Conservation (phyloP, 2,329 filamentous ascomycete genomes). For the Pseudogymnoascus verrucosus region DNA sequence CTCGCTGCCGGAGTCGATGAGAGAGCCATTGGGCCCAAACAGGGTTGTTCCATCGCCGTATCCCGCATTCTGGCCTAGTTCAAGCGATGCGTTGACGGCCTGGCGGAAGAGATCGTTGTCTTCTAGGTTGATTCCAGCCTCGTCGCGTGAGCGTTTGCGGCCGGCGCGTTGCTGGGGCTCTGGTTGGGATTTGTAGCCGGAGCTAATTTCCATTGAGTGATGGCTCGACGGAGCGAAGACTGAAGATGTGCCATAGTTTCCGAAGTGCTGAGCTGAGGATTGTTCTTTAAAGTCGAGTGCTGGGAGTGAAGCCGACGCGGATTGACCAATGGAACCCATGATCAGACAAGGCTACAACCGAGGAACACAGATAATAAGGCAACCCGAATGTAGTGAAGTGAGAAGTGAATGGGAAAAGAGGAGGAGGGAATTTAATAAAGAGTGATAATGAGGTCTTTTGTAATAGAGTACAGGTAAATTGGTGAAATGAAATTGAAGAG, state of each 20-base stretch:
- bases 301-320: slow-evolving; percentile 3
- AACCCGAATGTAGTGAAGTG: not conserved
- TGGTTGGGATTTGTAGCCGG: slow-evolving; percentile 13
- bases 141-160: slow-evolving; percentile 69
- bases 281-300: slow-evolving; percentile 1
- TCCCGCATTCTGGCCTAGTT: slow-evolving; percentile 56
- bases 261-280: not conserved
- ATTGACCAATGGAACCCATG: slow-evolving; percentile 9
- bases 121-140: slow-evolving; percentile 60
- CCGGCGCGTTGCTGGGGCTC: slow-evolving; percentile 40
- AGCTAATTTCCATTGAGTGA: not conserved
- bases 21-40: slow-evolving; percentile 57
- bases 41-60: slow-evolving; percentile 67
- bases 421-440: not conserved
- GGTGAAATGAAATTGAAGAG: not conserved
- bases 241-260: not conserved
- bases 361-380: not conserved
- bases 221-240: not conserved
- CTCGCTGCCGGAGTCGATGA: slow-evolving; percentile 56
- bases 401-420: slow-evolving; percentile 1
- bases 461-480: slow-evolving; percentile 3
- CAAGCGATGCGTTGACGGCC: slow-evolving; percentile 35
- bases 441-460: not conserved
- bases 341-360: slow-evolving; percentile 4
- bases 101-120: slow-evolving; percentile 38